Conservation (phyloP, 1,284 basidiomycete genomes). For the Ganoderma sinense region DNA sequence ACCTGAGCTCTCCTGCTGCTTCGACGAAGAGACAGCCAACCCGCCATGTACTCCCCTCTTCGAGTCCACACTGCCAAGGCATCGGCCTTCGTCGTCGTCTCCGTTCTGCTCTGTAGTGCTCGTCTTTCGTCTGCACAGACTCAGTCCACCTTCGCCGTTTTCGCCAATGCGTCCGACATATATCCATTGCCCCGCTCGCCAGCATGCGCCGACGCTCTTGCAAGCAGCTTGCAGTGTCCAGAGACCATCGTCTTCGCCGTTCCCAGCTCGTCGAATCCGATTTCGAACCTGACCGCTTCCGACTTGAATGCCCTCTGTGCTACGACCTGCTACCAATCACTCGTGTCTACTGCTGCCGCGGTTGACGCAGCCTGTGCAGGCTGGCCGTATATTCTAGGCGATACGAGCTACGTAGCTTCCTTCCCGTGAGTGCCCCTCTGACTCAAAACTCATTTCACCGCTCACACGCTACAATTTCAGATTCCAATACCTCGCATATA, state of each 20-base stretch:
- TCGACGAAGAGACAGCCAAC: background rate
- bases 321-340: slow-evolving; percentile 4
- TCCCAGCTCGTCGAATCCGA: slow-evolving; percentile 6
- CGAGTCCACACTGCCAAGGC: background rate
- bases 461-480: background rate
- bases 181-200: slow-evolving; percentile 13
- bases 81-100: background rate
- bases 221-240: slow-evolving; percentile 11
- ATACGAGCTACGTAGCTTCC: slow-evolving; percentile 18
- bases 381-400: slow-evolving; percentile 19
- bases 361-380: slow-evolving; percentile 17
- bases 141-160: background rate
- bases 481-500: background rate
- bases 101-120: background rate
- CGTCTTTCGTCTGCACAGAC: background rate
- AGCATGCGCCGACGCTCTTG: slow-evolving; percentile 17
- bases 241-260: slow-evolving; percentile 7
- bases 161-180: slow-evolving; percentile 16
- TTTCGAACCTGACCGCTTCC: slow-evolving; percentile 18
- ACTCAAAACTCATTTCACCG: background rate
- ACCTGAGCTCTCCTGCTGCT: background rate
- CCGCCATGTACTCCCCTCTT: background rate
- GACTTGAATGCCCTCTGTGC: slow-evolving; percentile 9
- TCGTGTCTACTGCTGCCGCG: background rate
- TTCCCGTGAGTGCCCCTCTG: slow-evolving; percentile 3